Conservation (phyloP, 164 flowering plant species). For the Sextonia rubra region DNA sequence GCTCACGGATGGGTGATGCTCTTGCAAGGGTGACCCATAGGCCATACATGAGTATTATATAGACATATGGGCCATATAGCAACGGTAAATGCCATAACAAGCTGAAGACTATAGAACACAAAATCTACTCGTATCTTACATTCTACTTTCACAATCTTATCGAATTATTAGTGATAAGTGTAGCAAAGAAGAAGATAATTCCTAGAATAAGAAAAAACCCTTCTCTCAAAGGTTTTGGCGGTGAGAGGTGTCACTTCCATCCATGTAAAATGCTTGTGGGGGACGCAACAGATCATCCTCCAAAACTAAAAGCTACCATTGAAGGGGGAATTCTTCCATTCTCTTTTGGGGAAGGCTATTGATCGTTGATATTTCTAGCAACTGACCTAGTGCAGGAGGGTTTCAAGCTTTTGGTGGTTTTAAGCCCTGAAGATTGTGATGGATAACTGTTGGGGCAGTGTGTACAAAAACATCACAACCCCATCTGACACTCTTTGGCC, state of each 20-base stretch:
- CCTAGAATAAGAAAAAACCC: constrained; percentile 1
- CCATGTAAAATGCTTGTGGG: constrained; percentile 29
- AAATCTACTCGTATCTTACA: too few species aligned
- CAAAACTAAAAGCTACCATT: constrained; percentile 26
- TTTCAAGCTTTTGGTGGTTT: constrained; percentile 30
- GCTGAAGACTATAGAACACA: background rate
- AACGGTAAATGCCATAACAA: background rate
- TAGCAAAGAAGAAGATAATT: constrained; percentile 6
- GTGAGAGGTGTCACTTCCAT: constrained; percentile 26
- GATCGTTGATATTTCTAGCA: constrained; percentile 19
- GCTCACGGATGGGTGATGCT: too few species aligned
- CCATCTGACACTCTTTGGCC: background rate
- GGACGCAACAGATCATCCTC: constrained; percentile 35
- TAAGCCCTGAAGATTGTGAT: constrained; percentile 48
- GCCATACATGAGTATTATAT: background rate
- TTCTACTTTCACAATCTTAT: too few species aligned
- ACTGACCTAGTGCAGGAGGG: constrained; percentile 23
- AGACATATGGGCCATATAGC: background rate
- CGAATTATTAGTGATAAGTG: constrained; percentile 5
- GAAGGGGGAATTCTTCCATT: constrained; percentile 18
- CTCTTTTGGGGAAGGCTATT: constrained; percentile 16
- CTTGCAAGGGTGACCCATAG: too few species aligned
- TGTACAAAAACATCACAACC: background rate
- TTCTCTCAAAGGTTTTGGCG: constrained; percentile 10
- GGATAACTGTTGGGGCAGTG: constrained; percentile 44